phyloP scores from a whole-genome alignment of 257 asterid species.

The Solanum commersonii region DNA sequence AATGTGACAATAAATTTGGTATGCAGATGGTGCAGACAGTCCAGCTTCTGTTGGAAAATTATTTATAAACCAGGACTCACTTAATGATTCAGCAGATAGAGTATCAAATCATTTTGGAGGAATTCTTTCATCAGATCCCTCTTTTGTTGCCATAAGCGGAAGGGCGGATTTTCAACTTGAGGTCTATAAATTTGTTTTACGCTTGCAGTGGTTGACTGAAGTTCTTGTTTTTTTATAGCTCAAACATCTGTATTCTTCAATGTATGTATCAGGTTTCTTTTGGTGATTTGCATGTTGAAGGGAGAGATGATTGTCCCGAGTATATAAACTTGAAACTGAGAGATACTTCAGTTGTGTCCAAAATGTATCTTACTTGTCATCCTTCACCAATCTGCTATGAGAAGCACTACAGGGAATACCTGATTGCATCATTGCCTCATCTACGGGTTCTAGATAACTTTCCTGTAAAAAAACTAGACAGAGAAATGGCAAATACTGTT shows the following conservation, averaged over 20 bases:
- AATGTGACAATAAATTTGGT: background rate
- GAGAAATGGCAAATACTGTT: slow-evolving; percentile 24
- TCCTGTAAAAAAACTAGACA: slow-evolving; percentile 11
- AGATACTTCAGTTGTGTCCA: background rate
- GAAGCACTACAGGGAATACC: slow-evolving; percentile 19
- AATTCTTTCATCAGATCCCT: background rate
- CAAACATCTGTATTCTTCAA: background rate
- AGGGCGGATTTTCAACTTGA: slow-evolving; percentile 8
- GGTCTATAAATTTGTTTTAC: slow-evolving; percentile 8
- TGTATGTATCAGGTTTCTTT: slow-evolving; percentile 9
- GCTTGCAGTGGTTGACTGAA: background rate
- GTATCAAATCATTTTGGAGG: background rate
- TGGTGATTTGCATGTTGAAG: slow-evolving; percentile 19
- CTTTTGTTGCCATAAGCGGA: background rate
- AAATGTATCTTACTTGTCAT: background rate
- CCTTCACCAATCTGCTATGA: slow-evolving; percentile 25
- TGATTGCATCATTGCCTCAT: slow-evolving; percentile 18
- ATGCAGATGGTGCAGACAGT: background rate
- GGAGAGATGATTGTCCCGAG: slow-evolving; percentile 20
- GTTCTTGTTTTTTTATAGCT: background rate
- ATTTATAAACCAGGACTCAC: background rate
- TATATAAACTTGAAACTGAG: slow-evolving; percentile 22
- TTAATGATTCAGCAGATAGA: background rate
- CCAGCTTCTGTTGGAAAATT: slow-evolving; percentile 2
- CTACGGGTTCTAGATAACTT: slow-evolving; percentile 14